Conservation (phyloP, 148 eudicot species). For the Arbutus unedo region DNA sequence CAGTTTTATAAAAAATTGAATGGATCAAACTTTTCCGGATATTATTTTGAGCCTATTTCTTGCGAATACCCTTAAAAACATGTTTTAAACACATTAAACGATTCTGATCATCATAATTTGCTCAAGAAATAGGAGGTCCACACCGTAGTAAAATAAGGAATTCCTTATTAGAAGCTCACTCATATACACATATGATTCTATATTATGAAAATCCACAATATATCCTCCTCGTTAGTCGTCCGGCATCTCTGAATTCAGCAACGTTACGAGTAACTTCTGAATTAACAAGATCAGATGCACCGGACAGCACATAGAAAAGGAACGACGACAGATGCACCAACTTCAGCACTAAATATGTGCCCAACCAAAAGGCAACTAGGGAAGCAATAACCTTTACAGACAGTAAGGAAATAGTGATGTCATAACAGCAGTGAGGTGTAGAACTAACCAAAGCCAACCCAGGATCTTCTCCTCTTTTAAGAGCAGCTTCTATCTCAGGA, state of each 20-base stretch:
- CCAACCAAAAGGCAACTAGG: background rate
- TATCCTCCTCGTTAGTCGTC: background rate
- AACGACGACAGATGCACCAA: background rate
- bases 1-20: no score
- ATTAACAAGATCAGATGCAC: background rate
- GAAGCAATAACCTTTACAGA: background rate
- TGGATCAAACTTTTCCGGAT: no score
- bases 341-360: background rate
- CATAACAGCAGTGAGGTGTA: constrained; percentile 1
- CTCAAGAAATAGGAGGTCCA: no score
- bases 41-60: no score
- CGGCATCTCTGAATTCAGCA: background rate
- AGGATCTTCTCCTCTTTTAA: constrained; percentile 92
- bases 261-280: background rate
- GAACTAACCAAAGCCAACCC: constrained; percentile 91
- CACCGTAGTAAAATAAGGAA: no score
- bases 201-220: background rate
- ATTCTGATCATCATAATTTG: no score
- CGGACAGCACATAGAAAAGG: no score
- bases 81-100: no score
- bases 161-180: no score
- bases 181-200: no score
- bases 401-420: constrained; percentile 5
- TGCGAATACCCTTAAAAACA: no score
- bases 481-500: constrained; percentile 86